phyloP scores from a whole-genome alignment of 129 eudicot genomes.

The Centella asiatica region DNA sequence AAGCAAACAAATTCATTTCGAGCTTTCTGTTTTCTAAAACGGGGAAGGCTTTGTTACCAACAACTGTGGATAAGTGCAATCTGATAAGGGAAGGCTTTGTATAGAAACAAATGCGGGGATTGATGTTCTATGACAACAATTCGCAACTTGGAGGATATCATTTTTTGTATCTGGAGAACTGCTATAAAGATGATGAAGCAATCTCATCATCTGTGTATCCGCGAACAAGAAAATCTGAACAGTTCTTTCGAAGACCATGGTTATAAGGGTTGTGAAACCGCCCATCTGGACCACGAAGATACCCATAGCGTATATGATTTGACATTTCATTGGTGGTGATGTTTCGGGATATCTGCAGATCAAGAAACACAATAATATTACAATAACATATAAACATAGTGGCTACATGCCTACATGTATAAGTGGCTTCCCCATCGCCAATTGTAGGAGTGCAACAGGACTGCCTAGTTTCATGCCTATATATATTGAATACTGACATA shows the following conservation, averaged over 20 bases:
- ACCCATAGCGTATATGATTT: constrained; percentile 61
- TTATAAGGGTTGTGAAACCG: constrained; percentile 77
- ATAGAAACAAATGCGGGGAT: neutral
- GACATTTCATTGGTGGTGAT: constrained; percentile 80
- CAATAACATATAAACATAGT: neutral
- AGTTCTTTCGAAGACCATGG: constrained; percentile 72
- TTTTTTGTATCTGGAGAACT: constrained; percentile 26
- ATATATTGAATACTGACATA: no score
- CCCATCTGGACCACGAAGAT: constrained; percentile 84
- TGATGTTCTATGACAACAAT: neutral
- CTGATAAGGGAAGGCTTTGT: neutral
- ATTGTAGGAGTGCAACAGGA: no score
- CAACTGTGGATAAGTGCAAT: no score
- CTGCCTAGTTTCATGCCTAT: no score
- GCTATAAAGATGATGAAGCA: constrained; percentile 61
- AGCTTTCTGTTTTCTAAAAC: neutral
- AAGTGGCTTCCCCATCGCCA: no score
- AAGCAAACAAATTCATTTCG: neutral
- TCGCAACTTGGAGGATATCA: neutral
- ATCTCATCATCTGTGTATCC: constrained; percentile 77
- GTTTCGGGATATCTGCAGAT: constrained; percentile 72
- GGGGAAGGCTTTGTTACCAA: no score
- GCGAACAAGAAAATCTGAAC: constrained; percentile 68
- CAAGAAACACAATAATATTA: neutral
- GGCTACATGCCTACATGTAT: no score